Percentiles rank a stretch among this genome's conserved stretches.
Evolutionary conservation across 2,329 filamentous ascomycete genomes (phyloP).

Genomic region (Cordyceps farinosa): DNA sequence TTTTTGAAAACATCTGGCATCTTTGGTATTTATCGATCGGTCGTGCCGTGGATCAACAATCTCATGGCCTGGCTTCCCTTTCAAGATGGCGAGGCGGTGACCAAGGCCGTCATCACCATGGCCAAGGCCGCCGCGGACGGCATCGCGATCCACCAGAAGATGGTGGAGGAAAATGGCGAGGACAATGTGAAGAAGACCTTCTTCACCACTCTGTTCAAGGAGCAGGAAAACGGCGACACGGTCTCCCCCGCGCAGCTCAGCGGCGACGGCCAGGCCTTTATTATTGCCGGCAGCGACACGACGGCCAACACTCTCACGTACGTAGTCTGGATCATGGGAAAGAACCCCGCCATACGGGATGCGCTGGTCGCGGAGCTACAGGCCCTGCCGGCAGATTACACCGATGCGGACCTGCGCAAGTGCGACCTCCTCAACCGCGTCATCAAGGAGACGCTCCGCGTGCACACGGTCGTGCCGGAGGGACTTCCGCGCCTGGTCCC

Average conservation of each 20-base stretch:
- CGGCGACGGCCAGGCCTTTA: conserved; percentile 40
- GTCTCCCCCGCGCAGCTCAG: conserved; percentile 32
- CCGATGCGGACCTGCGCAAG: conserved; percentile 22
- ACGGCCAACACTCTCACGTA: conserved; percentile 49
- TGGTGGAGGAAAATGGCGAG: neutral
- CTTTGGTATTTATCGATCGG: conserved; percentile 9
- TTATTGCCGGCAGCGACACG: conserved; percentile 51
- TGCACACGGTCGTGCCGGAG: conserved; percentile 39
- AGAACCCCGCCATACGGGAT: conserved; percentile 27
- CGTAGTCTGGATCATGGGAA: conserved; percentile 38
- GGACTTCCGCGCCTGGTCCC: conserved; percentile 41
- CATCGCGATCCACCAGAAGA: conserved; percentile 7
- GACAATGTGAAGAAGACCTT: conserved; percentile 27
- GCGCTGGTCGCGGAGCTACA: conserved; percentile 35
- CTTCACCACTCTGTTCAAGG: conserved; percentile 36
- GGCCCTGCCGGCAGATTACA: conserved; percentile 28
- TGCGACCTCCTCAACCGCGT: conserved; percentile 40
- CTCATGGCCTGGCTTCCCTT: neutral
- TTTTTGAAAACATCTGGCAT: neutral
- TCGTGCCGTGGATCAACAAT: neutral
- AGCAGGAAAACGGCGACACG: conserved; percentile 26
- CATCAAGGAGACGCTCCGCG: conserved; percentile 43
- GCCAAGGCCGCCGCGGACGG: neutral
- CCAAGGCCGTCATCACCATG: neutral
- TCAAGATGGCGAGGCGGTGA: neutral